Conservation (phyloP, 306 rosid genomes). For the Gynostemma pentaphyllum region DNA sequence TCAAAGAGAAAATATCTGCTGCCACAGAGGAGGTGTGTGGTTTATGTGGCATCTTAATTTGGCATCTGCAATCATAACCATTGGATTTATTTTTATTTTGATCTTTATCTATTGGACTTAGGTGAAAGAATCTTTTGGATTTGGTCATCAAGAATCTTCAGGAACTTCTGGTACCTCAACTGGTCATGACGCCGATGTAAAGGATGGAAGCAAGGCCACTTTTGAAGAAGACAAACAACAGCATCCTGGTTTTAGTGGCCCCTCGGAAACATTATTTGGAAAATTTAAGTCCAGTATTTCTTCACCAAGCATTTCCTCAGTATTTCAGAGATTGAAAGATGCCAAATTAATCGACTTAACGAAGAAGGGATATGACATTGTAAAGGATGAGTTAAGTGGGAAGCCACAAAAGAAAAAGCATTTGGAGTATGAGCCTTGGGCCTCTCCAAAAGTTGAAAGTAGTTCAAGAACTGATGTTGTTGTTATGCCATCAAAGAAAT, state of each 20-base stretch:
- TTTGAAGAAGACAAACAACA: conserved; percentile 32
- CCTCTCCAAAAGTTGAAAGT: conserved; percentile 38
- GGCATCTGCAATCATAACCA: background rate
- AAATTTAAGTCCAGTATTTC: conserved; percentile 62
- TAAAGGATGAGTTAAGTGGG: conserved; percentile 70
- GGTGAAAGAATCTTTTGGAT: conserved; percentile 72
- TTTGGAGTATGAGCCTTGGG: conserved; percentile 31
- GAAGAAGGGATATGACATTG: conserved; percentile 67
- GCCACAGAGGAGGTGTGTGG: conserved; percentile 71
- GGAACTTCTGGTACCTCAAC: conserved; percentile 40
- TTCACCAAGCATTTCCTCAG: conserved; percentile 44
- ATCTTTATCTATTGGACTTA: conserved; percentile 15
- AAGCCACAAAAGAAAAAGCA: conserved; percentile 48
- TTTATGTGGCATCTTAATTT: conserved; percentile 10
- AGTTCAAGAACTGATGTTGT: conserved; percentile 63
- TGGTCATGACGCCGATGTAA: conserved; percentile 31
- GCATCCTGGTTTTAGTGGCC: conserved; percentile 27
- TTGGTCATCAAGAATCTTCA: conserved; percentile 51
- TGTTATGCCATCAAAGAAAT: conserved; percentile 47
- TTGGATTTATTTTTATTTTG: background rate
- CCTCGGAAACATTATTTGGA: conserved; percentile 53
- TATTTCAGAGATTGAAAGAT: conserved; percentile 57
- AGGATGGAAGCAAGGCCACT: conserved; percentile 23
- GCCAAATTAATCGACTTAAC: conserved; percentile 54
- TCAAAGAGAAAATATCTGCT: conserved; percentile 73